These are phyloP conservation scores for Pseudogymnoascus verrucosus DNA, from an alignment of 2,329 filamentous ascomycete species.

Conservation along the genomic window DNA sequence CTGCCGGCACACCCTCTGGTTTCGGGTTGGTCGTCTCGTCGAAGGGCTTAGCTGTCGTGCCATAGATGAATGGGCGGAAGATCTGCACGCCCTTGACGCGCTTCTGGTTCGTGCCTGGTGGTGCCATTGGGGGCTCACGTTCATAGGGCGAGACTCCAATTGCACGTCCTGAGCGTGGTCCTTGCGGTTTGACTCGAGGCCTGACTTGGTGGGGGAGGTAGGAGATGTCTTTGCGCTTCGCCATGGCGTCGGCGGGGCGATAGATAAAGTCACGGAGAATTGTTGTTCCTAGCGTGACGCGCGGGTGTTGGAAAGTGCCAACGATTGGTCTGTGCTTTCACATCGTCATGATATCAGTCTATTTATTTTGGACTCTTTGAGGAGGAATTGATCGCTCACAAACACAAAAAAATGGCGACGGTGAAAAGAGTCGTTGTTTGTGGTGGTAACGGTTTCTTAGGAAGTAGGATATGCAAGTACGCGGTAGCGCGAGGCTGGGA, in stretches of 20 bases:
- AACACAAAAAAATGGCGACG: slow-evolving; percentile 14
- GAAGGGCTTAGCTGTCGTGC: slow-evolving; percentile 72
- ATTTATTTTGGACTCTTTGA: not conserved
- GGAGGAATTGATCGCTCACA: not conserved
- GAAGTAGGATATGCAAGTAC: slow-evolving; percentile 81
- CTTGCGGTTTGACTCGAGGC: slow-evolving; percentile 5
- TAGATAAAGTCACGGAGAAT: not conserved
- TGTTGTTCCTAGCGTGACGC: slow-evolving; percentile 7
- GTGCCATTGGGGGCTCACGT: slow-evolving; percentile 41
- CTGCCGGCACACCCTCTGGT: slow-evolving; percentile 67
- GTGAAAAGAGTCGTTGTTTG: slow-evolving; percentile 78
- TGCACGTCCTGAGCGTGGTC: slow-evolving; percentile 3
- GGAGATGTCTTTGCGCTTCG: not conserved
- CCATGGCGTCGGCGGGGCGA: not conserved
- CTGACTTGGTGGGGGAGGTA: slow-evolving; percentile 4
- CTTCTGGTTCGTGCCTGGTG: slow-evolving; percentile 45
- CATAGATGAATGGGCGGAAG: slow-evolving; percentile 61
- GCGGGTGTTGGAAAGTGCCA: not conserved
- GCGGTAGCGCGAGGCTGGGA: slow-evolving; percentile 82
- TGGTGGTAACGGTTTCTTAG: slow-evolving; percentile 88
- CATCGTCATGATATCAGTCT: slow-evolving; percentile 10
- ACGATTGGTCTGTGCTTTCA: slow-evolving; percentile 10
- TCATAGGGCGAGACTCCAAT: not conserved
- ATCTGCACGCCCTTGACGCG: slow-evolving; percentile 60
- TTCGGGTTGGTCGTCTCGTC: slow-evolving; percentile 71